These are phyloP conservation scores for Marasmius sp. DNA, from an alignment of 1,284 basidiomycete species.

Conservation along the genomic window DNA sequence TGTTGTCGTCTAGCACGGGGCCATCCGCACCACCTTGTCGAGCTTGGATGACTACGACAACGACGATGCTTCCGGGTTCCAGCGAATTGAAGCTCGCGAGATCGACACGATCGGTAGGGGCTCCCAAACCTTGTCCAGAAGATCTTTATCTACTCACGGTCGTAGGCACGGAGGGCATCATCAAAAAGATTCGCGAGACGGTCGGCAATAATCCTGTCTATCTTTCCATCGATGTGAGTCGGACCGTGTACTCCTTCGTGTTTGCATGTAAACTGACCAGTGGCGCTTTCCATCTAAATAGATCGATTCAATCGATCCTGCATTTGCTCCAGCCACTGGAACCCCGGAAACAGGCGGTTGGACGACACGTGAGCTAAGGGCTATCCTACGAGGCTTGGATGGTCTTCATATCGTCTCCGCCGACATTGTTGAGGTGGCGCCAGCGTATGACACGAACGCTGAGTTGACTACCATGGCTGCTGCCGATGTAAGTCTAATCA, in stretches of 20 bases:
- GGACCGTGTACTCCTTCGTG: slow-evolving; percentile 1
- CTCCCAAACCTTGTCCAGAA: not conserved
- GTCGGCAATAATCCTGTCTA: slow-evolving; percentile 71
- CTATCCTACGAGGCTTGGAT: slow-evolving; percentile 71
- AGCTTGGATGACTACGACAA: slow-evolving; percentile 71
- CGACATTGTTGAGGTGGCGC: slow-evolving; percentile 81
- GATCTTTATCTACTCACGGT: not conserved
- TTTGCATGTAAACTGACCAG: not conserved
- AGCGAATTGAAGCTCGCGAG: slow-evolving; percentile 74
- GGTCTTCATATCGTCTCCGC: slow-evolving; percentile 75
- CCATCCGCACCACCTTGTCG: slow-evolving; percentile 74
- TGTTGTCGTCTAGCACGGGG: slow-evolving; percentile 63
- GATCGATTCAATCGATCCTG: slow-evolving; percentile 77
- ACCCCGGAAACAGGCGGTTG: slow-evolving; percentile 73
- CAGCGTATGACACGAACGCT: slow-evolving; percentile 79
- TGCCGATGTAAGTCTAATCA: slow-evolving; percentile 58
- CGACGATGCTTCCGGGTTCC: slow-evolving; percentile 66
- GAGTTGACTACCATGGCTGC: slow-evolving; percentile 80
- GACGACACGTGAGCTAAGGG: slow-evolving; percentile 74
- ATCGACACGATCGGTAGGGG: slow-evolving; percentile 66
- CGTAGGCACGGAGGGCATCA: slow-evolving; percentile 63
- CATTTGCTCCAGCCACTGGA: slow-evolving; percentile 79
- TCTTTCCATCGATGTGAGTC: slow-evolving; percentile 66
- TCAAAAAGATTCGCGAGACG: slow-evolving; percentile 68
- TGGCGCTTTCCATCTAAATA: slow-evolving; percentile 21